These are phyloP conservation scores for Diospyros kaki DNA, from an alignment of 148 eudicot genomes.

Conservation along the genomic window DNA sequence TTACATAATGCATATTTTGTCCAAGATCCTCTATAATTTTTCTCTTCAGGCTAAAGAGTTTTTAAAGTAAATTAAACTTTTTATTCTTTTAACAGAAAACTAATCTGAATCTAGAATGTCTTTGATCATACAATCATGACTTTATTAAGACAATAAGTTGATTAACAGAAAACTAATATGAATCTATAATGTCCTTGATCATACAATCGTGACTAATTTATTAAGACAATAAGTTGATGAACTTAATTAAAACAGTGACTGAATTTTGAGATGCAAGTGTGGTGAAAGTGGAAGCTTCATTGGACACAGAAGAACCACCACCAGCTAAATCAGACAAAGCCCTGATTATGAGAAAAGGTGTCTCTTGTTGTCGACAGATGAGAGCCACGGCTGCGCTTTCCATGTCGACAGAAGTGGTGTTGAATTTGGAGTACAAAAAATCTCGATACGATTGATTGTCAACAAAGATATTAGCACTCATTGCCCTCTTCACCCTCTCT, in stretches of 20 bases:
- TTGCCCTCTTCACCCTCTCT: constrained; percentile 34
- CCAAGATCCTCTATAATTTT: too few species aligned
- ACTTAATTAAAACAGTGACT: constrained; percentile 31
- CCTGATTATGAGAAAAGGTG: constrained; percentile 42
- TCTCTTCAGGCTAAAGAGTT: too few species aligned
- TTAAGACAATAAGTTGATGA: constrained; percentile 21
- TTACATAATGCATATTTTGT: too few species aligned
- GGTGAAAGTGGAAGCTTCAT: constrained; percentile 48
- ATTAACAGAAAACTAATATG: not conserved
- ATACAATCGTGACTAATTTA: not conserved
- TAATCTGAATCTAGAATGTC: too few species aligned
- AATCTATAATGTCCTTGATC: too few species aligned
- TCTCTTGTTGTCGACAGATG: constrained; percentile 45
- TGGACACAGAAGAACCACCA: constrained; percentile 51
- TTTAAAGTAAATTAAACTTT: not conserved
- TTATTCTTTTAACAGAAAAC: not conserved
- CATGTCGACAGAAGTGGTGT: constrained; percentile 49
- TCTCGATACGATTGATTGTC: constrained; percentile 60
- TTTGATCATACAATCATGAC: too few species aligned
- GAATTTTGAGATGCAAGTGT: constrained; percentile 56
- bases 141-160: not conserved
- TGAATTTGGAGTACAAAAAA: constrained; percentile 32
- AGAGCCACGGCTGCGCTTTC: constrained; percentile 66
- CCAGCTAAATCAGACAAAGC: constrained; percentile 71
- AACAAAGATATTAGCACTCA: constrained; percentile 39